phyloP scores from a whole-genome alignment of 768 basidiomycete species.

The Dioszegia crocea region DNA sequence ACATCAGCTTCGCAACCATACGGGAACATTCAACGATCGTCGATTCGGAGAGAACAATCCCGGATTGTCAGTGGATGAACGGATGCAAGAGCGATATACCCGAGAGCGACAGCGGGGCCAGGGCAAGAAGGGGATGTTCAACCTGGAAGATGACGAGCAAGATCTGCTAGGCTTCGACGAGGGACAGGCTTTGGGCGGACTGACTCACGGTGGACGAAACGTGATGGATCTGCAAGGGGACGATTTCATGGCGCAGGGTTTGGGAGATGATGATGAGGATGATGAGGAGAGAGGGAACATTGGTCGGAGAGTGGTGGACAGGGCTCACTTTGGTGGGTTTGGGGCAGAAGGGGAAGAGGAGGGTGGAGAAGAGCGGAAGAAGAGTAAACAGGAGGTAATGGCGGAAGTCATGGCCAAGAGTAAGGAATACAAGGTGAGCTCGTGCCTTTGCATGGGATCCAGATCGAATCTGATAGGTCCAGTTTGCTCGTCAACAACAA shows the following conservation, averaged over 20 bases:
- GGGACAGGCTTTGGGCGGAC: conserved; percentile 21
- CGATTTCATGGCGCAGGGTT: conserved; percentile 45
- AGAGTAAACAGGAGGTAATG: conserved; percentile 94
- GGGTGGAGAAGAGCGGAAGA: conserved; percentile 72
- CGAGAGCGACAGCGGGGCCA: conserved; percentile 60
- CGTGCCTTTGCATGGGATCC: neutral
- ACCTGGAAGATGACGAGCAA: conserved; percentile 63
- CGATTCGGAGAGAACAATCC: conserved; percentile 96
- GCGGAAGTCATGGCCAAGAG: conserved; percentile 95
- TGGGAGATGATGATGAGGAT: conserved; percentile 53
- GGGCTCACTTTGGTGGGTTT: conserved; percentile 81
- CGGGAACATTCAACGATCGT: conserved; percentile 85
- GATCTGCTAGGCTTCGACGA: conserved; percentile 27
- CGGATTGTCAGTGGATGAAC: conserved; percentile 86
- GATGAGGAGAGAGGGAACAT: conserved; percentile 64
- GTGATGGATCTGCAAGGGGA: conserved; percentile 47
- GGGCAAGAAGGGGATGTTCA: conserved; percentile 72
- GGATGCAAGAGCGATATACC: conserved; percentile 95
- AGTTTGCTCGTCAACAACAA: conserved; percentile 85
- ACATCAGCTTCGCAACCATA: conserved; percentile 70
- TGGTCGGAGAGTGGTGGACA: conserved; percentile 62
- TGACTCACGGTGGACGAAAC: conserved; percentile 47
- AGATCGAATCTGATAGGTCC: conserved; percentile 12
- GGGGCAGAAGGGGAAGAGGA: conserved; percentile 61
- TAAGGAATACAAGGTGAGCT: conserved; percentile 81